These are phyloP conservation scores for Dioscorea dumetorum DNA, from an alignment of 106 monocot genomes.

Conservation along the genomic window DNA sequence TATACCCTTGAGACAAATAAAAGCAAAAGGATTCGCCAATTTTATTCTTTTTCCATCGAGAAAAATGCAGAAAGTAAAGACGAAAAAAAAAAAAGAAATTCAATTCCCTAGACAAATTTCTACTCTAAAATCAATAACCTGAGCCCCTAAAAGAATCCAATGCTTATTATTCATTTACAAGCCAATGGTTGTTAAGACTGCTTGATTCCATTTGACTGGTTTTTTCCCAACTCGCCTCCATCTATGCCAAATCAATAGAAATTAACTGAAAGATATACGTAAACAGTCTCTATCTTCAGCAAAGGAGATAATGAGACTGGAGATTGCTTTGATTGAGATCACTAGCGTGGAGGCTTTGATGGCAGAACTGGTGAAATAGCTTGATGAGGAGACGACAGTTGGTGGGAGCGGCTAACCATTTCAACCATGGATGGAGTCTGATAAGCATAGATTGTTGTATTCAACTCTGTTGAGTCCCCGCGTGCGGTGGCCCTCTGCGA, in stretches of 20 bases:
- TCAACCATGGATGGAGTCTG: constrained; percentile 90
- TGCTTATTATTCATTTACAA: no score
- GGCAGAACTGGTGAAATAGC: not conserved
- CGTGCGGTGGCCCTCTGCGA: constrained; percentile 92
- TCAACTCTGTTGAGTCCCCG: constrained; percentile 67
- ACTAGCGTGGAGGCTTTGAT: not conserved
- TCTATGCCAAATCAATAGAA: not conserved
- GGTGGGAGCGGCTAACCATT: constrained; percentile 76
- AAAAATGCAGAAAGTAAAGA: no score
- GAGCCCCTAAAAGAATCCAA: no score
- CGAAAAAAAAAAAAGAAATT: no score
- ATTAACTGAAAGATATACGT: not conserved
- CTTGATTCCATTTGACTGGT: no score
- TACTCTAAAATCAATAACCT: no score
- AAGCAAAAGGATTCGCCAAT: no score
- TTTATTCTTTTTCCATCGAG: no score
- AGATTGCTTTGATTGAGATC: not conserved
- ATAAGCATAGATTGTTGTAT: constrained; percentile 43
- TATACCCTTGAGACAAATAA: no score
- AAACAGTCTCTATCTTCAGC: not conserved
- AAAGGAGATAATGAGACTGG: not conserved
- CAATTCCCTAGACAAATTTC: no score
- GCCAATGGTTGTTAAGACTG: no score
- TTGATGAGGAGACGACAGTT: constrained; percentile 1
- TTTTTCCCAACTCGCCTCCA: no score